phyloP scores from a whole-genome alignment of 257 asterid genomes.

The Solanum bulbocastanum region DNA sequence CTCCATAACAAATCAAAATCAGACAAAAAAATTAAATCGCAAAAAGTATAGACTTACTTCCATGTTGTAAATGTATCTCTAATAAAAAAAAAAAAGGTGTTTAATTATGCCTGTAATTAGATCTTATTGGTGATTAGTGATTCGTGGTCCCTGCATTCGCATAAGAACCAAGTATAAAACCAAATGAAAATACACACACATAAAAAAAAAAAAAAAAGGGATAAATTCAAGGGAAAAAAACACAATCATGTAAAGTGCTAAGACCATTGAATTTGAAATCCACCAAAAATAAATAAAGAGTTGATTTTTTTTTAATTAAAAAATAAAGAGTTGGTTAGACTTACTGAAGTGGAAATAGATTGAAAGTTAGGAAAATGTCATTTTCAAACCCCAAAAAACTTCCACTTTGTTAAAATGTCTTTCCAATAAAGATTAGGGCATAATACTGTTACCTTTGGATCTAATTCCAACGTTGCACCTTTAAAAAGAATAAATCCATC shows the following conservation, averaged over 20 bases:
- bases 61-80: no score
- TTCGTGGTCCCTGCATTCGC: neutral
- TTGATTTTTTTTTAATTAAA: neutral
- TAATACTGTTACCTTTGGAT: slow-evolving; percentile 20
- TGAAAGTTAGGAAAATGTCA: slow-evolving; percentile 47
- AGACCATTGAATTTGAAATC: slow-evolving; percentile 18
- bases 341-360: slow-evolving; percentile 16
- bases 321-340: neutral
- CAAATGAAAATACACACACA: neutral
- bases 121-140: neutral
- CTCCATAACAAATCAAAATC: no score
- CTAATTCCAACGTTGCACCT: slow-evolving; percentile 11
- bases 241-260: slow-evolving; percentile 12
- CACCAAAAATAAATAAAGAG: slow-evolving; percentile 19
- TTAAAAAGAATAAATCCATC: neutral
- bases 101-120: neutral
- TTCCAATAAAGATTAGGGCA: slow-evolving; percentile 26
- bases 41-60: no score
- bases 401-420: slow-evolving; percentile 13
- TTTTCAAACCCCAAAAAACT: slow-evolving; percentile 23
- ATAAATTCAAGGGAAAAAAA: neutral
- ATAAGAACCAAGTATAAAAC: neutral
- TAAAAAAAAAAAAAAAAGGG: neutral
- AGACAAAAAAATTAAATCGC: no score
- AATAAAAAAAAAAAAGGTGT: neutral